These are phyloP conservation scores for Vicia faba DNA, from an alignment of 306 rosid genomes.

Conservation along the genomic window DNA sequence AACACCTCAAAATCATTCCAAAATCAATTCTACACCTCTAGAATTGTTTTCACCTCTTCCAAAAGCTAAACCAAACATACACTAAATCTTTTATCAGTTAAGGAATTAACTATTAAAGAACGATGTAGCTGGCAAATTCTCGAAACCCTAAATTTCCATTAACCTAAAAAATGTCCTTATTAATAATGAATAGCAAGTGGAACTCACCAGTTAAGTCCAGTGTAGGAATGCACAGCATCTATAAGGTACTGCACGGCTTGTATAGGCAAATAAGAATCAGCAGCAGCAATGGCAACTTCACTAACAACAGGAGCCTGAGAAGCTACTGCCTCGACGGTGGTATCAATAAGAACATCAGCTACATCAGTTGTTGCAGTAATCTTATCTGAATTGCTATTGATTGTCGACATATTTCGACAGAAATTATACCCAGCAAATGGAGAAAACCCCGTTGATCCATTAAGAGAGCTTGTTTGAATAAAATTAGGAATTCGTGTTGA, in stretches of 20 bases:
- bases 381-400: constrained; percentile 54
- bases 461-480: constrained; percentile 50
- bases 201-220: constrained; percentile 84
- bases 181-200: background rate
- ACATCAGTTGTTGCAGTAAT: constrained; percentile 57
- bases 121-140: constrained; percentile 15
- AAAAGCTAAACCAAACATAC: background rate
- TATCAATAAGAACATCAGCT: constrained; percentile 59
- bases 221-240: constrained; percentile 65
- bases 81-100: constrained; percentile 35
- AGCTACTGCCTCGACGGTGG: constrained; percentile 42
- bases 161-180: constrained; percentile 12
- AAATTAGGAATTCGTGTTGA: constrained; percentile 36
- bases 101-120: constrained; percentile 29
- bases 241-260: constrained; percentile 69
- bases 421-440: constrained; percentile 50
- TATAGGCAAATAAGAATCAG: constrained; percentile 77
- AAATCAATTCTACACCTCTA: too few species aligned
- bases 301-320: constrained; percentile 55
- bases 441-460: constrained; percentile 41
- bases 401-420: constrained; percentile 73
- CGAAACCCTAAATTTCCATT: constrained; percentile 19
- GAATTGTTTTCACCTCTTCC: too few species aligned
- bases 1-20: too few species aligned
- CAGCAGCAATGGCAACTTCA: constrained; percentile 88